Evolutionary conservation across 495 filamentous ascomycete species (phyloP).

Genomic region (Xylaria intraflava): DNA sequence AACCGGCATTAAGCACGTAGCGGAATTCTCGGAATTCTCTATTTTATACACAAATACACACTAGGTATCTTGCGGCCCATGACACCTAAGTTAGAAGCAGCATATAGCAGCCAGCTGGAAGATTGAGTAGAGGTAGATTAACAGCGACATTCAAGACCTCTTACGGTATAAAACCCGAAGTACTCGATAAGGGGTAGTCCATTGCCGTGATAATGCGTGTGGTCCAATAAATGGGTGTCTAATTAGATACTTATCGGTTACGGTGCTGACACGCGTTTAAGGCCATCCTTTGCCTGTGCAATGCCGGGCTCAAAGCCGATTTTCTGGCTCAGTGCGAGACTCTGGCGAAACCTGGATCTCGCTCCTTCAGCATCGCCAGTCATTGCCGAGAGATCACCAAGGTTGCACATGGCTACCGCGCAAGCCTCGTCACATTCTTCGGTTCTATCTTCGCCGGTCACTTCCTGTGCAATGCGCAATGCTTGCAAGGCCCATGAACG

Average conservation of each 20-base stretch:
- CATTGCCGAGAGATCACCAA: slow-evolving; percentile 75
- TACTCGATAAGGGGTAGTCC: neutral
- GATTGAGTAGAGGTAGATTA: neutral
- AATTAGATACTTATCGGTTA: neutral
- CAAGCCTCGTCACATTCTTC: slow-evolving; percentile 84
- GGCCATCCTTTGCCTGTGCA: slow-evolving; percentile 49
- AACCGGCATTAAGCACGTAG: neutral
- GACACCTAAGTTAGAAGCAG: neutral
- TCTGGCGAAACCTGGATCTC: slow-evolving; percentile 54
- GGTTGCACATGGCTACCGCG: slow-evolving; percentile 74
- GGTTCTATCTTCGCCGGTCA: slow-evolving; percentile 49
- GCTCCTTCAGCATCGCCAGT: slow-evolving; percentile 60
- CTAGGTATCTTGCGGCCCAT: neutral
- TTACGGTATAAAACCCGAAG: neutral
- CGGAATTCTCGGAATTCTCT: neutral
- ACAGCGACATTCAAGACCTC: neutral
- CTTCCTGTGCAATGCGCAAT: slow-evolving; percentile 23
- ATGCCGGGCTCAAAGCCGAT: slow-evolving; percentile 61
- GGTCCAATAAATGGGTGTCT: neutral
- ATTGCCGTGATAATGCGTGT: too few species aligned
- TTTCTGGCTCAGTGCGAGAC: slow-evolving; percentile 52
- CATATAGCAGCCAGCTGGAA: neutral
- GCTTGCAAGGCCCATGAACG: slow-evolving; percentile 25
- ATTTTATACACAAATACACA: slow-evolving; percentile 4
- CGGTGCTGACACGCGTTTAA: slow-evolving; percentile 42